These are phyloP conservation scores for Carpinus viminea DNA, from an alignment of 306 rosid species.

Conservation along the genomic window DNA sequence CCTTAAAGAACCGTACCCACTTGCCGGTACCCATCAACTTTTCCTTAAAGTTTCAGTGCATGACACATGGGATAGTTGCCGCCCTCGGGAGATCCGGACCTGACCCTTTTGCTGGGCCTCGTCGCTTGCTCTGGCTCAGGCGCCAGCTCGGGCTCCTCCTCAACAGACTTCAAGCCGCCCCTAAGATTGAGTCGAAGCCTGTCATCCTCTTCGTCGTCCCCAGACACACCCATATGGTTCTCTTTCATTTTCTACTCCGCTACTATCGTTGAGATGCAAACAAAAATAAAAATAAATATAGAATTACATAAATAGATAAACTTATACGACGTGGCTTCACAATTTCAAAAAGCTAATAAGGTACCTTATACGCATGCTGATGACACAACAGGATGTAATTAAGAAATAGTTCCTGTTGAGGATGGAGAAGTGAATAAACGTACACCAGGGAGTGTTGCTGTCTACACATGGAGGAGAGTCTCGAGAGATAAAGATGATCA, in stretches of 20 bases:
- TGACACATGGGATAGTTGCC: conserved; percentile 77
- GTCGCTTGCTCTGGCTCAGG: conserved; percentile 5
- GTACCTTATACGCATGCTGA: no score
- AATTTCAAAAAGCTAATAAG: no score
- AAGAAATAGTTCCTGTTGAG: no score
- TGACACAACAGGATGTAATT: no score
- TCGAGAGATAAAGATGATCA: no score
- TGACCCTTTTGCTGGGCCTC: conserved; percentile 57
- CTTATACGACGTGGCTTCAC: no score
- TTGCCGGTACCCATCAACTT: no score
- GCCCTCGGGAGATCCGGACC: conserved; percentile 68
- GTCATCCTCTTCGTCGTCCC: conserved; percentile 31
- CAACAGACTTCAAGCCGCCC: conserved; percentile 34
- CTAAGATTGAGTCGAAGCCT: conserved; percentile 60
- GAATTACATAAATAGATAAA: not conserved
- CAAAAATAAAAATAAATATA: not conserved
- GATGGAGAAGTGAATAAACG: no score
- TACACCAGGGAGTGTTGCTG: no score
- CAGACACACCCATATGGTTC: not conserved
- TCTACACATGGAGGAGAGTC: no score
- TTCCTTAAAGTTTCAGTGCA: no score
- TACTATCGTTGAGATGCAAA: not conserved
- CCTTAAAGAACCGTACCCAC: no score
- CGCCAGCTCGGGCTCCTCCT: conserved; percentile 18
- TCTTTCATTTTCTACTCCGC: conserved; percentile 15